These are phyloP conservation scores for Boletus tomentosulus DNA, from an alignment of 768 basidiomycete genomes.

Conservation along the genomic window DNA sequence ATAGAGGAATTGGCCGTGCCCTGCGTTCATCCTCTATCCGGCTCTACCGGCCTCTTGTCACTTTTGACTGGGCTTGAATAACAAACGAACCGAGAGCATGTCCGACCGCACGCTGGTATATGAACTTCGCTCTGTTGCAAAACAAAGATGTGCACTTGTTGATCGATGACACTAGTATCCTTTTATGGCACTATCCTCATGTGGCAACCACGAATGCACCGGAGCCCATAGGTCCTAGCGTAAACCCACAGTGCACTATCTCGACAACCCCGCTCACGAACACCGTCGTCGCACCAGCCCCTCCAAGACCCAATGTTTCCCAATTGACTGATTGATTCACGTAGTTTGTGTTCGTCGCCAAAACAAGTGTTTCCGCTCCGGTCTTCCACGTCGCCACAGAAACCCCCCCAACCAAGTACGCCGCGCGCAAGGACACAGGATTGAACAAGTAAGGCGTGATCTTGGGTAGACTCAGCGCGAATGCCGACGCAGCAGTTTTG, in stretches of 20 bases:
- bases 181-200: not conserved
- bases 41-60: not conserved
- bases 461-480: slow-evolving; percentile 42
- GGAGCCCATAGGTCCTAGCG: slow-evolving; percentile 23
- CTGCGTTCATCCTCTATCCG: too few species aligned
- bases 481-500: slow-evolving; percentile 46
- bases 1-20: too few species aligned
- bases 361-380: slow-evolving; percentile 38
- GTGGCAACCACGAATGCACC: slow-evolving; percentile 15
- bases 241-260: slow-evolving; percentile 6
- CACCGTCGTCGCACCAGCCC: not conserved
- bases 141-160: too few species aligned
- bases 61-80: not conserved
- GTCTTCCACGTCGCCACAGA: slow-evolving; percentile 53
- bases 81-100: too few species aligned
- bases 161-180: too few species aligned
- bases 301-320: slow-evolving; percentile 24
- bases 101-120: too few species aligned
- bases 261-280: slow-evolving; percentile 18
- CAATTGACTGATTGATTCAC: slow-evolving; percentile 32
- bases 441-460: slow-evolving; percentile 47
- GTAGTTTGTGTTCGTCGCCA: slow-evolving; percentile 51
- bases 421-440: slow-evolving; percentile 36
- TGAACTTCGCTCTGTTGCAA: too few species aligned
- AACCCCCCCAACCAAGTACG: slow-evolving; percentile 37